A percentile compares a stretch with the other conserved stretches of the same genome.
These are phyloP conservation scores for Maudiozyma turicensis DNA, from an alignment of 805 yeast genomes.

Conservation along the genomic window DNA sequence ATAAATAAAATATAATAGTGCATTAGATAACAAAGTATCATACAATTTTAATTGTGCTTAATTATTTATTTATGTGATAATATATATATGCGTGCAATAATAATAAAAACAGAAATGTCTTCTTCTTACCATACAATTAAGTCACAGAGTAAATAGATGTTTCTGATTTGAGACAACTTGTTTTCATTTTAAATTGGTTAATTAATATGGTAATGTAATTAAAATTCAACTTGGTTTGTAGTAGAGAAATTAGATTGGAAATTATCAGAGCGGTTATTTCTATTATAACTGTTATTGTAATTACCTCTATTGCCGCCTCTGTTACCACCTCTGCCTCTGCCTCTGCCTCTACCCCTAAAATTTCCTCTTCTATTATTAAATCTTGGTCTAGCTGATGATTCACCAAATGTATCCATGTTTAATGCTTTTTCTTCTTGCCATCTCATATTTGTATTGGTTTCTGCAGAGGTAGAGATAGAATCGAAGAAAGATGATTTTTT, in stretches of 20 bases:
- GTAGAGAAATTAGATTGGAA: neutral
- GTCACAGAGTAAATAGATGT: no score
- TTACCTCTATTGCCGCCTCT: slow-evolving; percentile 9
- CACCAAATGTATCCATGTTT: slow-evolving; percentile 80
- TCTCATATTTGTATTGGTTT: slow-evolving; percentile 39
- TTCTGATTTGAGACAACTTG: no score
- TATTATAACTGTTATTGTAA: slow-evolving; percentile 3
- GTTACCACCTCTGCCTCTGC: slow-evolving; percentile 10
- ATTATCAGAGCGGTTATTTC: neutral
- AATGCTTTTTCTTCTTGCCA: slow-evolving; percentile 66
- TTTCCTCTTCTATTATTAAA: slow-evolving; percentile 27
- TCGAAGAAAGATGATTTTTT: slow-evolving; percentile 85
- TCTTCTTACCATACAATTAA: neutral
- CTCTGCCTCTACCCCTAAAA: slow-evolving; percentile 8
- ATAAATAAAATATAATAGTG: no score
- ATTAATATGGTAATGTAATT: neutral
- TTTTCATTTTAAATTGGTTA: neutral
- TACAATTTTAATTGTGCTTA: neutral
- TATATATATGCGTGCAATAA: neutral
- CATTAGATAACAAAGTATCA: no score
- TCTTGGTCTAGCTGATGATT: slow-evolving; percentile 42
- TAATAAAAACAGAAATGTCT: neutral
- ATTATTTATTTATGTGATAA: neutral
- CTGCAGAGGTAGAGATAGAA: slow-evolving; percentile 61
- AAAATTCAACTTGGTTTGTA: slow-evolving; percentile 7